Evolutionary conservation across 2,329 filamentous ascomycete genomes (phyloP).

Genomic region (Bipolaris sorokiniana): DNA sequence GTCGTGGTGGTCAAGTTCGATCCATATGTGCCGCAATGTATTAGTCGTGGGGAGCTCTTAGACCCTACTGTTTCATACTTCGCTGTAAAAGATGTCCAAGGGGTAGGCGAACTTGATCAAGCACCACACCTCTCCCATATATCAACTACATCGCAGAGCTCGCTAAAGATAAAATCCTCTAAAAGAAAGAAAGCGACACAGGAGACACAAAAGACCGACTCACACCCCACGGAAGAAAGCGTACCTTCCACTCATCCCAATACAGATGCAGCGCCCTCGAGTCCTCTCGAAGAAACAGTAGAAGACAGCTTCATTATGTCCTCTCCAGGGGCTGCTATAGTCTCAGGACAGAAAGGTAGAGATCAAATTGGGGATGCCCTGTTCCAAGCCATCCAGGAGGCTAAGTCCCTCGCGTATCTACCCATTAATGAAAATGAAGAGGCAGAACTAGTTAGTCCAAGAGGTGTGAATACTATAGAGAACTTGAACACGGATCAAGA

Average conservation of each 20-base stretch:
- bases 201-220: slow-evolving; percentile 46
- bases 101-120: slow-evolving; percentile 5
- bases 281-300: slow-evolving; percentile 27
- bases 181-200: slow-evolving; percentile 50
- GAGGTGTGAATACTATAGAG: slow-evolving; percentile 30
- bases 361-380: slow-evolving; percentile 60
- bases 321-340: slow-evolving; percentile 13
- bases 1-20: slow-evolving; percentile 59
- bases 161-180: slow-evolving; percentile 59
- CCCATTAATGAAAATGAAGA: slow-evolving; percentile 52
- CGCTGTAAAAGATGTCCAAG: slow-evolving; percentile 59
- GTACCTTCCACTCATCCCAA: slow-evolving; percentile 16
- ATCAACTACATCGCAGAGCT: slow-evolving; percentile 37
- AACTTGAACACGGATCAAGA: slow-evolving; percentile 33
- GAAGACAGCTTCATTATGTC: slow-evolving; percentile 39
- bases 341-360: background rate
- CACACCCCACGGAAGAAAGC: slow-evolving; percentile 45
- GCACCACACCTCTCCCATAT: slow-evolving; percentile 8
- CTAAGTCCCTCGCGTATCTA: slow-evolving; percentile 66
- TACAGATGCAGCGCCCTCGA: slow-evolving; percentile 3
- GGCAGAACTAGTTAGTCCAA: slow-evolving; percentile 29
- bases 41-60: slow-evolving; percentile 47
- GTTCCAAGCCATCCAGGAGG: slow-evolving; percentile 67
- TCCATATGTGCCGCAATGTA: slow-evolving; percentile 53
- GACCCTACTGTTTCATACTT: slow-evolving; percentile 67